Conservation (phyloP, 2,329 filamentous ascomycete species). For the Xylariaceae sp. region DNA sequence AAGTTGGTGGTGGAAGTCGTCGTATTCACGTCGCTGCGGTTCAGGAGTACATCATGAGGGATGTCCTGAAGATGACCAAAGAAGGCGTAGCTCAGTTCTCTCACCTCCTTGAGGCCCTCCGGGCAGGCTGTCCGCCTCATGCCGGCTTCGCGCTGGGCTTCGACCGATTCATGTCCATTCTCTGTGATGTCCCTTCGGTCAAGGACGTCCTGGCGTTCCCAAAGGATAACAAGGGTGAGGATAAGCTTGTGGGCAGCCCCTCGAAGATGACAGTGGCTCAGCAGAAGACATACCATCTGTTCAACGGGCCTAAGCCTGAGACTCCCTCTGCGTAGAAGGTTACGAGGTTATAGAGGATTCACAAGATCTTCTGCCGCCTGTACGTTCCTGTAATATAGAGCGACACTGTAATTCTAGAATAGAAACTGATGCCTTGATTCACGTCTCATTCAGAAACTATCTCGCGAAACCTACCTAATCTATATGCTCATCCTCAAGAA, state of each 20-base stretch:
- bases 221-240: conserved; percentile 86
- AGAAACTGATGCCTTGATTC: too few species aligned
- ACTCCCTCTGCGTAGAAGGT: neutral
- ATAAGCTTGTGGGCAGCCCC: conserved; percentile 76
- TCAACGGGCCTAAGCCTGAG: neutral
- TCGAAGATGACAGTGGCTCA: conserved; percentile 23
- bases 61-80: conserved; percentile 73
- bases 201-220: conserved; percentile 96
- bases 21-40: conserved; percentile 82
- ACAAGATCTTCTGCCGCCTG: too few species aligned
- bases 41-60: conserved; percentile 78
- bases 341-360: too few species aligned
- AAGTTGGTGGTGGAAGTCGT: conserved; percentile 86
- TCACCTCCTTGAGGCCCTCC: conserved; percentile 77
- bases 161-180: conserved; percentile 75
- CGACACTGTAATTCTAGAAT: too few species aligned
- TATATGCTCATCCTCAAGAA: too few species aligned
- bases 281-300: conserved; percentile 25
- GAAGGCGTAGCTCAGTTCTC: conserved; percentile 72
- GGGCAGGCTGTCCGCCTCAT: conserved; percentile 86
- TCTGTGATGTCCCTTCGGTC: conserved; percentile 72
- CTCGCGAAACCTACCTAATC: too few species aligned
- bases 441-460: too few species aligned
- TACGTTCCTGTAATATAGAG: too few species aligned
- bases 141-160: conserved; percentile 91